Conservation (phyloP, 2,329 filamentous ascomycete genomes). For the Escovopsis sp. region DNA sequence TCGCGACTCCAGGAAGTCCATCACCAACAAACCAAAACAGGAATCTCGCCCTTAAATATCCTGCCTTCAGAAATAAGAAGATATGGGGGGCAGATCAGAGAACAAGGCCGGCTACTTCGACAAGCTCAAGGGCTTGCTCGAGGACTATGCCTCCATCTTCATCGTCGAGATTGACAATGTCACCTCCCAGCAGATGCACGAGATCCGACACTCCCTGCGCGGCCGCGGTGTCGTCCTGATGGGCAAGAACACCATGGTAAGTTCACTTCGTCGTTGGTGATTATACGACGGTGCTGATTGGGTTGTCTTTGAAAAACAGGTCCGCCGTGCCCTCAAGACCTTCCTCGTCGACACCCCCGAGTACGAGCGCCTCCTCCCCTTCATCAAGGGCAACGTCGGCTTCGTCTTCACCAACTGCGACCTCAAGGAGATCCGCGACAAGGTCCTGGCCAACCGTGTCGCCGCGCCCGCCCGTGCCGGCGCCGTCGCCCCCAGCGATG, state of each 20-base stretch:
- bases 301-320: slow-evolving; percentile 29
- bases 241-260: slow-evolving; percentile 99
- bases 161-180: slow-evolving; percentile 98
- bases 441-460: slow-evolving; percentile 94
- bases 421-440: slow-evolving; percentile 81
- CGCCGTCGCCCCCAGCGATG: slow-evolving; percentile 84
- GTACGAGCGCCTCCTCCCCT: slow-evolving; percentile 94
- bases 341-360: slow-evolving; percentile 84
- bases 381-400: slow-evolving; percentile 94
- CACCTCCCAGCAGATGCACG: slow-evolving; percentile 99
- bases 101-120: slow-evolving; percentile 98
- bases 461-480: slow-evolving; percentile 95
- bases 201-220: slow-evolving; percentile 88
- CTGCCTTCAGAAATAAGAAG: slow-evolving; percentile 91
- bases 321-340: slow-evolving; percentile 93
- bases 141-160: slow-evolving; percentile 96
- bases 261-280: slow-evolving; percentile 9
- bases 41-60: slow-evolving; percentile 81
- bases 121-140: slow-evolving; percentile 95
- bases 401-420: slow-evolving; percentile 99
- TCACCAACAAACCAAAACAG: slow-evolving; percentile 15
- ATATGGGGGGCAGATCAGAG: slow-evolving; percentile 93
- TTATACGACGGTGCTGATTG: slow-evolving; percentile 7
- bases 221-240: slow-evolving; percentile 90
- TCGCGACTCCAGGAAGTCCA: slow-evolving; percentile 8